Percentiles rank a stretch among this genome's conserved stretches.
Evolutionary conservation across 2,329 filamentous ascomycete genomes (phyloP).

Genomic region (Xenoacremonium recifei): DNA sequence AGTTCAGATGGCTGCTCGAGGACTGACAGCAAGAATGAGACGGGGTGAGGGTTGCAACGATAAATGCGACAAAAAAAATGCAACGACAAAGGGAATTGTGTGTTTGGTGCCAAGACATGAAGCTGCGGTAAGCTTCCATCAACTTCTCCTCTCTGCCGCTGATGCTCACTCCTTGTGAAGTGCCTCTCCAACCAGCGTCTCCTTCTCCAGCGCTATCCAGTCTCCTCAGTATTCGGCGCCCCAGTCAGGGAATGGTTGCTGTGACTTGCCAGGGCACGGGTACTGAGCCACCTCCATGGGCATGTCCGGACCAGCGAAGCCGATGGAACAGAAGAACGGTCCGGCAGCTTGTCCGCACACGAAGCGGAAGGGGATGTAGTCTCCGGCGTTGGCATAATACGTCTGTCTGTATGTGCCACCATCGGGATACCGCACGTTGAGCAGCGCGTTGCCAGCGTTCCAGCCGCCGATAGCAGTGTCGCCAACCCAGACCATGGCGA

Average conservation of each 20-base stretch:
- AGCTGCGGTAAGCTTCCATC: too few relatives aligned
- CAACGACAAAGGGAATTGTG: too few relatives aligned
- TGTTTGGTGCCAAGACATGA: too few relatives aligned
- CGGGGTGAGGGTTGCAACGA: too few relatives aligned
- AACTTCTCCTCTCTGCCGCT: background rate
- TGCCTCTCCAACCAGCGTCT: too few relatives aligned
- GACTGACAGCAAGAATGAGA: too few relatives aligned
- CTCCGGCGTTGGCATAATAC: background rate
- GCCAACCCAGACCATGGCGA: background rate
- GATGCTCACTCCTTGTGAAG: background rate
- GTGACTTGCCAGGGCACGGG: too few relatives aligned
- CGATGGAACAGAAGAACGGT: background rate
- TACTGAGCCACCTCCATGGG: background rate
- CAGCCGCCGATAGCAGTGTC: background rate
- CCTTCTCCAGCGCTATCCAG: too few relatives aligned
- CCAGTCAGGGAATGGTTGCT: too few relatives aligned
- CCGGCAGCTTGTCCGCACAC: background rate
- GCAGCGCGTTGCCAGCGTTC: background rate
- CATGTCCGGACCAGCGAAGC: background rate
- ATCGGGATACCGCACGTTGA: background rate
- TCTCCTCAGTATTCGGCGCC: too few relatives aligned
- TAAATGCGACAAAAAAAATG: too few relatives aligned
- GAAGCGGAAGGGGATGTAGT: background rate
- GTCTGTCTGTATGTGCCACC: background rate
- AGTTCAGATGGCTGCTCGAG: too few relatives aligned